Base-by-base conservation (phyloP, 352 stramenopile species). In the Aphanomyces euteiches region DNA sequence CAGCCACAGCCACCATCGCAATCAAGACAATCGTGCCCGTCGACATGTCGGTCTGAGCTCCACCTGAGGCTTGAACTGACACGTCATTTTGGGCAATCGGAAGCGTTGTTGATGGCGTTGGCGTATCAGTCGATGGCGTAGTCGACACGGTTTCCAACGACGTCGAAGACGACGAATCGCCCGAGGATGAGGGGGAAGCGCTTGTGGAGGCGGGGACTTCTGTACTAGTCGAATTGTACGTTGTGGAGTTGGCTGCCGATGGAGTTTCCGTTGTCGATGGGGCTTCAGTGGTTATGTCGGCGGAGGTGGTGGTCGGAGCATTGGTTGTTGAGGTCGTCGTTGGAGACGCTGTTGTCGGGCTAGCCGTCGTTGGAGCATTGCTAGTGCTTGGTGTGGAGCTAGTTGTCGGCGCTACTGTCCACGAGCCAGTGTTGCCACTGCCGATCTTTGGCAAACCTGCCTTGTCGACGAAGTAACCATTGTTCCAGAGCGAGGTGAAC, bases 401-500 rank as follows among this genome's bases (percentile, higher is more conserved):
- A 1, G 56, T 13, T 53, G 56, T 36, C 21, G 56, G 21, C 37
- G 56, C 13, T 15, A 13, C 21, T 21, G 56, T 15, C 15, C 15
- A n/a, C 13, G 15, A 28, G 37, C 15, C 10, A 3, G 2, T 8
- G 57, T 28, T 28, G 28, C 39, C 13, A 19, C 40, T 59, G 41
- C 53, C 54, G 19, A 75, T 65, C 37, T 43, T 45, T 5, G 68
- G 56, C 48, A 75, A 64, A 19, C 68, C 60, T 40, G 56, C 5
- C 7, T 63, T 48, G 13, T 63, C 34, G 41, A 73, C 68, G 53
- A 69, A 73, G 43, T 66, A 56, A 8, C 82, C 80, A 8, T 85
- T 75, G 73, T 90, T 76, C 82, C 80, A 90, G 13, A 88, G 77
- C 69, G 75, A 71, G 21, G 76, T 73, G 19, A 90, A 84, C 36